Evolutionary conservation across 306 rosid species (phyloP), one percentile per base, ranked within the genome.

Genomic region (Citrullus colocynthis): DNA sequence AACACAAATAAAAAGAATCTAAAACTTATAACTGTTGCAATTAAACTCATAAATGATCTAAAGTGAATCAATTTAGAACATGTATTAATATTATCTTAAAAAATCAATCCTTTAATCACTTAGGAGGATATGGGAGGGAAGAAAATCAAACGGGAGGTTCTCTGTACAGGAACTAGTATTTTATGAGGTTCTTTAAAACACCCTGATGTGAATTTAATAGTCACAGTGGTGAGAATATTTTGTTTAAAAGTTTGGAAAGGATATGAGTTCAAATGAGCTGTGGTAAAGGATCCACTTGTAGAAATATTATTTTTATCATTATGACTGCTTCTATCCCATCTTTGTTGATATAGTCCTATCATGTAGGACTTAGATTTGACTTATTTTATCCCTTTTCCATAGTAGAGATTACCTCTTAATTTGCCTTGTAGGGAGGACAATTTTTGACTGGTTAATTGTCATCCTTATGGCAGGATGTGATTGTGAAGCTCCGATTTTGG

Each of bases 401-500:
- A 32, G 17, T 32, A 51, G 45, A 24, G 44, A 52, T 28, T 51
- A 70, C 75, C 74, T 5, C 18, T 44, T 41, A 62, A 44, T 41
- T 60, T 70, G 5, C 16, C 36, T 72, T 8, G 44, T 63, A 32
- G 73, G 74, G 42, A 48, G 60, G 56, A 48, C 16, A 36, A 16
- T 49, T 59, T 17, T 24, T 62, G 28, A 63, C 56, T 10, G 14
- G 56, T 80, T 64, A 69, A 63, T 78, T 76, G 20, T 65, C 42
- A 54, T 59, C 67, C 49, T 72, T 78, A 9, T 87, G 85, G 72
- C 93, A 92, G 99, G 99, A 96, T 78, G 87, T 92, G 44, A 91
- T 89, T 83, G 99, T 91, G 78, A 91, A 86, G 85, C 61, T 86
- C 85, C 93, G 87, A 74, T n/a, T 89, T 54, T 89, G 96, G 97